Percentiles rank a stretch among this genome's conserved stretches.
phyloP scores from a whole-genome alignment of 371 early-diverging fungal genomes.

The Lichtheimia ramosa region DNA sequence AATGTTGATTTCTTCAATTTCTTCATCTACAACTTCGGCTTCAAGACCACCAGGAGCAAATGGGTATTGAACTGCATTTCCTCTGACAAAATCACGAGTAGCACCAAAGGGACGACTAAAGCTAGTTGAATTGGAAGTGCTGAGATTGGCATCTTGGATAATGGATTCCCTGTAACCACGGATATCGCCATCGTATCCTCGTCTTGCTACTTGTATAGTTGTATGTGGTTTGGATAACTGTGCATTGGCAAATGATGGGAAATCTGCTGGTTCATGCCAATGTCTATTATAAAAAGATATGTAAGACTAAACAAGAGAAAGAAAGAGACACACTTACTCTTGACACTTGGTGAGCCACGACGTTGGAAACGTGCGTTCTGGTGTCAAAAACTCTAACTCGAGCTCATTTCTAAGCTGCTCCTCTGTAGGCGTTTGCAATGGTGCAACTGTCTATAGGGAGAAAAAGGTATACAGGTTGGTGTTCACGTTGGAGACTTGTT shows the following conservation, averaged over 20 bases:
- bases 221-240: conserved; percentile 51
- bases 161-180: conserved; percentile 48
- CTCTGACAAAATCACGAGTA: conserved; percentile 70
- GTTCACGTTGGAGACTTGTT: no score
- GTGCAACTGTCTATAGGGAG: neutral
- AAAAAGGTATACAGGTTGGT: no score
- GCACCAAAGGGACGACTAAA: conserved; percentile 67
- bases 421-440: neutral
- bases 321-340: conserved; percentile 30
- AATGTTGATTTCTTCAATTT: conserved; percentile 9
- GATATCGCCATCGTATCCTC: conserved; percentile 54
- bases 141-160: conserved; percentile 42
- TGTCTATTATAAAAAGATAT: conserved; percentile 23
- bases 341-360: conserved; percentile 55
- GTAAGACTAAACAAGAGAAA: no score
- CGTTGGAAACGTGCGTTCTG: conserved; percentile 41
- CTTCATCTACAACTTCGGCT: conserved; percentile 29
- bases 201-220: conserved; percentile 40
- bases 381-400: conserved; percentile 49
- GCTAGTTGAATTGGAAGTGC: conserved; percentile 76
- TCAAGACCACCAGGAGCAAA: conserved; percentile 81
- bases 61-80: conserved; percentile 70
- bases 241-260: conserved; percentile 33
- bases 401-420: conserved; percentile 40
- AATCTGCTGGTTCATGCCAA: conserved; percentile 55